Evolutionary conservation across 208 protist genomes (phyloP).

Genomic region (Strigomonas culicis): DNA sequence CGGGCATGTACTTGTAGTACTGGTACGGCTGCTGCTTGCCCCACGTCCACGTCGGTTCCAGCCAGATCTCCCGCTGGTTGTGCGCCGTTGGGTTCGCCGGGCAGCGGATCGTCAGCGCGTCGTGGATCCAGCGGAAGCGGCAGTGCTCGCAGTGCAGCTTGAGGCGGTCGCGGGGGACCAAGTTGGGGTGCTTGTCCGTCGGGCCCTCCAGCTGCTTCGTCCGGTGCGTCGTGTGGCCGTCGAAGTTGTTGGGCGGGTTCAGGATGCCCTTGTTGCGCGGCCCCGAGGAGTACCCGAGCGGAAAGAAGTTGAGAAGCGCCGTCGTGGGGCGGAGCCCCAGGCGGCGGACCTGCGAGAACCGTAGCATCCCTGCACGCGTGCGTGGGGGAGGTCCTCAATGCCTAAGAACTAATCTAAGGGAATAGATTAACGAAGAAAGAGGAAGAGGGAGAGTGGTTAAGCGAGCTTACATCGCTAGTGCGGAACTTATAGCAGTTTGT

Average conservation of each 20-base stretch:
- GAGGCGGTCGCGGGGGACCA: slow-evolving; percentile 59
- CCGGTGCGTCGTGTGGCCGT: slow-evolving; percentile 46
- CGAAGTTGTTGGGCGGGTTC: slow-evolving; percentile 55
- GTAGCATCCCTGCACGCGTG: slow-evolving; percentile 17
- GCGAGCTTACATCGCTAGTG: too few relatives aligned
- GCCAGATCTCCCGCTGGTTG: slow-evolving; percentile 84
- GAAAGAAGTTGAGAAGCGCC: slow-evolving; percentile 61
- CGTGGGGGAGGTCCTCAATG: too few relatives aligned
- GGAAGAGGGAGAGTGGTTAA: neutral
- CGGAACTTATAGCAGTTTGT: too few relatives aligned
- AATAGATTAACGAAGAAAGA: neutral
- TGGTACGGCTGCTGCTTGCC: slow-evolving; percentile 81
- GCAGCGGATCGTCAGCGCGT: slow-evolving; percentile 76
- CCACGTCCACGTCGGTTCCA: slow-evolving; percentile 85
- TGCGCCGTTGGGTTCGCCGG: slow-evolving; percentile 60
- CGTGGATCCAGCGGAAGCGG: slow-evolving; percentile 71
- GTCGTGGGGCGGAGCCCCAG: slow-evolving; percentile 16
- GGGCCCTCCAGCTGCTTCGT: slow-evolving; percentile 63
- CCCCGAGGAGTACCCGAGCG: slow-evolving; percentile 56
- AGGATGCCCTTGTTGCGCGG: slow-evolving; percentile 66
- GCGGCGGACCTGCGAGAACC: slow-evolving; percentile 1
- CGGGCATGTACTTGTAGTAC: slow-evolving; percentile 83
- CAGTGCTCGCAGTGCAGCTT: slow-evolving; percentile 79
- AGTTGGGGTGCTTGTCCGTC: slow-evolving; percentile 47
- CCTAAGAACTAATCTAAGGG: neutral